A percentile compares a stretch with the other conserved stretches of the same genome.
Evolutionary conservation across 1,139 yeast species (phyloP).

Genomic region (Taiozyma onychis): DNA sequence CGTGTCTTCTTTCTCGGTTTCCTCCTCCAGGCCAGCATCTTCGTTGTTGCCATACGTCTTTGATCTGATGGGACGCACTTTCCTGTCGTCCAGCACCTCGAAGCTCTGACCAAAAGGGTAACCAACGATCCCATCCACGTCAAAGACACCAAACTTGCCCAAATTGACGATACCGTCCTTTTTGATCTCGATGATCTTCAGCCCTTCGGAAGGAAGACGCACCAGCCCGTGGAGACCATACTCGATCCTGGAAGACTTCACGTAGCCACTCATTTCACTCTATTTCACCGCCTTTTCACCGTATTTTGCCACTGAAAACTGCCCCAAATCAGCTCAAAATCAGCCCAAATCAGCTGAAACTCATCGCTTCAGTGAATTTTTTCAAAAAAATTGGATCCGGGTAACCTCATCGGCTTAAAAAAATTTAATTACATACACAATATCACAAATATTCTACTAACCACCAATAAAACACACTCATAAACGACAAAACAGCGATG

Average conservation of each 20-base stretch:
- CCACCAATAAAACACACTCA: background rate
- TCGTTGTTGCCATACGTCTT: constrained; percentile 26
- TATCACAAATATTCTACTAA: background rate
- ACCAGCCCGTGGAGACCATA: constrained; percentile 46
- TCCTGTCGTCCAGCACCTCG: constrained; percentile 62
- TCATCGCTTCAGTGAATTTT: constrained; percentile 1
- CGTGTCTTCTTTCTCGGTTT: constrained; percentile 21
- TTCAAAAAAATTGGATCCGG: constrained; percentile 5
- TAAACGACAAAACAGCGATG: constrained; percentile 38
- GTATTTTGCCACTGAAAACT: no score
- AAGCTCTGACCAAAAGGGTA: constrained; percentile 85
- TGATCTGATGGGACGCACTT: constrained; percentile 44
- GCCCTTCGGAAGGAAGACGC: constrained; percentile 74
- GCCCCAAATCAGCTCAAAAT: no score
- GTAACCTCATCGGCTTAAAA: constrained; percentile 13
- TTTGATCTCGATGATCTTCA: constrained; percentile 62
- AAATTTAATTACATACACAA: background rate
- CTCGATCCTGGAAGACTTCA: constrained; percentile 23
- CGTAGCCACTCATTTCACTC: background rate
- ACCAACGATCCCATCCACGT: constrained; percentile 70
- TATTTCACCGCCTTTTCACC: background rate
- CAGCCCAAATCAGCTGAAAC: background rate
- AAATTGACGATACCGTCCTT: constrained; percentile 57
- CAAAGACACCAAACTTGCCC: constrained; percentile 89
- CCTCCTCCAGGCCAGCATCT: constrained; percentile 25